Base-by-base conservation (phyloP, 345 rosid species). In the Lepidium africanum region DNA sequence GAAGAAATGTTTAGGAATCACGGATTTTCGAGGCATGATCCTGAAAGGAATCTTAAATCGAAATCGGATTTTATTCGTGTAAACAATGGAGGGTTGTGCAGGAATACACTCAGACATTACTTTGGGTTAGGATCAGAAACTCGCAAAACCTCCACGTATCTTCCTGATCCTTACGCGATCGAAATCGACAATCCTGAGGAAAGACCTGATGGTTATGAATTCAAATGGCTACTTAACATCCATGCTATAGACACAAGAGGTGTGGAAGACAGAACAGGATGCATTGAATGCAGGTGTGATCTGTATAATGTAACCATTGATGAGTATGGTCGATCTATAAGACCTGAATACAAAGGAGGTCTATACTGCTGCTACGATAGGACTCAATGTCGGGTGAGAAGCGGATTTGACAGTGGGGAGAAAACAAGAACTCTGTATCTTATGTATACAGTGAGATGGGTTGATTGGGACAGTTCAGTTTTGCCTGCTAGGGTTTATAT, bases 91-190 rank as follows among this genome's bases (percentile, higher is more conserved):
- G 98, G 98, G 35, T 50, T 90, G 63, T 93, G 98, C 73, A 88
- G 82, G 58, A 23, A 19, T 0, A 8, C 1, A 10, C 77, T 83
- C 37, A 75, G 83, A 2, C 97, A 90, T 61, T 83, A 65, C 68
- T 88, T 76, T 46, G 98, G 98, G 9, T 79, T 83, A 50, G 97
- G 98, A 35, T 93, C 98, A 14, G 97, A 93, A 72, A 90, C 97
- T 3, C 68, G 98, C 21, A 77, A 63, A 67, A 88, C 97, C 0
- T 78, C 59, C 0, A 88, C 94, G 3, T 49, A 73, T 49, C 30
- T 90, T 70, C 97, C 97, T 4, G 94, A 88, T 74, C 98, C 97
- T 62, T 90, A 83, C 17, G 98, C 92, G 4, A 82, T 93, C 38
- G 94, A 88, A 69, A 51, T 93, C 27, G 92, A 84, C 27, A 84